Evolutionary conservation across 1,139 yeast species (phyloP).

Genomic region (Lodderomyces theae): DNA sequence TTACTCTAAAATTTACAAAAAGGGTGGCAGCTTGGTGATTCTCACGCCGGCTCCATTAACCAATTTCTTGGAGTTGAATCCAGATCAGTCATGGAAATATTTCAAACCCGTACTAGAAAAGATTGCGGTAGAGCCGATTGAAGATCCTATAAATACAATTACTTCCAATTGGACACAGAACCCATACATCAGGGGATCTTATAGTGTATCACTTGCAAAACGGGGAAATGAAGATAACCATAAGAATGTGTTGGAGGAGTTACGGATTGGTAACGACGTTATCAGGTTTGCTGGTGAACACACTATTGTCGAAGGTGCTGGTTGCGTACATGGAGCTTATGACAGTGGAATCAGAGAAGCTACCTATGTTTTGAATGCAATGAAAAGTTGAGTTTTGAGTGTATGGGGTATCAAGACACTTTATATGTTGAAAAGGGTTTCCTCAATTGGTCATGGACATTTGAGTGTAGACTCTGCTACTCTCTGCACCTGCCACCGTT

Average conservation of each 20-base stretch:
- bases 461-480: no score
- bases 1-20: not conserved
- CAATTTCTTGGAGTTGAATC: constrained; percentile 38
- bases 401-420: no score
- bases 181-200: constrained; percentile 70
- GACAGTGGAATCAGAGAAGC: constrained; percentile 73
- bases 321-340: constrained; percentile 84
- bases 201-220: constrained; percentile 19
- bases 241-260: no score
- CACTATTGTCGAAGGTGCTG: constrained; percentile 60
- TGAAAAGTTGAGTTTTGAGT: not conserved
- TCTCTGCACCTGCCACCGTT: no score
- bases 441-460: no score
- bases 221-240: no score
- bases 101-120: constrained; percentile 35
- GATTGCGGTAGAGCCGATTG: constrained; percentile 18
- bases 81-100: constrained; percentile 39
- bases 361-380: constrained; percentile 30
- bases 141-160: constrained; percentile 51
- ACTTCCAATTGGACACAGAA: constrained; percentile 70
- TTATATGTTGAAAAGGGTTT: no score
- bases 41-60: constrained; percentile 74
- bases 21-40: constrained; percentile 43
- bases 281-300: constrained; percentile 87
- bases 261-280: constrained; percentile 27